Conservation (phyloP, 1,284 basidiomycete genomes). For the Pseudozyma flocculosa region DNA sequence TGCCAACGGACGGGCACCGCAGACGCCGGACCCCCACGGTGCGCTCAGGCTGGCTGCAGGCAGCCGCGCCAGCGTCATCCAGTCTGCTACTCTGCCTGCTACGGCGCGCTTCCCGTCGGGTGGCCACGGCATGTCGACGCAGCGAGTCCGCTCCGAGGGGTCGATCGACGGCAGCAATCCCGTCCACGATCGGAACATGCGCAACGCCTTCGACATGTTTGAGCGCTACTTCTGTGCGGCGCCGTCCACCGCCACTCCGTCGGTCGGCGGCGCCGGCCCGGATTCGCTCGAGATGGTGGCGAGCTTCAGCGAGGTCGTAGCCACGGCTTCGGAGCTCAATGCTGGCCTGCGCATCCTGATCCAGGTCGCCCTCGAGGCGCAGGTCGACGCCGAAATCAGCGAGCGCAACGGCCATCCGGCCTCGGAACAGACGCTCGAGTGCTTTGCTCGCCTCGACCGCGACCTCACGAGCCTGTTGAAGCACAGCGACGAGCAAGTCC, state of each 20-base stretch:
- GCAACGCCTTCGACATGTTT: slow-evolving; percentile 29
- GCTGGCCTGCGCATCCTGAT: slow-evolving; percentile 23
- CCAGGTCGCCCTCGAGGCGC: slow-evolving; percentile 18
- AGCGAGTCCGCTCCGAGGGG: background rate
- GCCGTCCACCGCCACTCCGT: background rate
- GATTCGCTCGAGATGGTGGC: slow-evolving; percentile 29
- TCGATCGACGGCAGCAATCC: background rate
- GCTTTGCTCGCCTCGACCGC: slow-evolving; percentile 23
- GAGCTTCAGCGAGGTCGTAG: slow-evolving; percentile 25
- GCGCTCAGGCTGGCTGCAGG: background rate
- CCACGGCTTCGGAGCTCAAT: slow-evolving; percentile 39
- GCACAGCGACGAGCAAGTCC: slow-evolving; percentile 49
- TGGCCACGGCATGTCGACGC: background rate
- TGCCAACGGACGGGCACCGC: background rate
- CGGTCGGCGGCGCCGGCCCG: background rate
- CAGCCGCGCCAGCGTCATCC: slow-evolving; percentile 1
- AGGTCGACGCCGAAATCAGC: slow-evolving; percentile 33
- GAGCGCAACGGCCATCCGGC: slow-evolving; percentile 2
- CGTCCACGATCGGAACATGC: slow-evolving; percentile 35
- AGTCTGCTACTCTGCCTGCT: background rate
- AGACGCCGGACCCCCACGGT: background rate
- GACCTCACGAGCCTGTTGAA: slow-evolving; percentile 28
- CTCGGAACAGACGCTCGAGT: background rate
- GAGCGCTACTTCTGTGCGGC: slow-evolving; percentile 20
- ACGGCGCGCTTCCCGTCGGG: slow-evolving; percentile 5